Percentiles rank a stretch among this genome's conserved stretches.
Conservation (phyloP, 2,329 filamentous ascomycete species). For the Alternaria gaisen region DNA sequence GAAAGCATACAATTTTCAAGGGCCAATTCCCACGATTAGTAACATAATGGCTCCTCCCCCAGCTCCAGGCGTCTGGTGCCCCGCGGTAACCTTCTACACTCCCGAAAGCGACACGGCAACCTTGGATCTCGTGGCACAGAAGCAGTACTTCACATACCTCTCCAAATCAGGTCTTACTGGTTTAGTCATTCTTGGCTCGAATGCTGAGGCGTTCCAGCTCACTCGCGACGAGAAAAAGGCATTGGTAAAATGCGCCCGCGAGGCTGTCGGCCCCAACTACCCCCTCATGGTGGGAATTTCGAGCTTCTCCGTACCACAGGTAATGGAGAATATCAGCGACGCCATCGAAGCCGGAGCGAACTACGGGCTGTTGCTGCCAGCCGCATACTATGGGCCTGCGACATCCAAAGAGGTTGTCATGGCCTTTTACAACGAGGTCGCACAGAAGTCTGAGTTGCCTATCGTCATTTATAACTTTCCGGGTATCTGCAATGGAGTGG, state of each 20-base stretch:
- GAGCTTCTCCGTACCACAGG: slow-evolving; percentile 55
- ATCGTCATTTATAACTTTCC: slow-evolving; percentile 79
- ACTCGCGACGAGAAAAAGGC: slow-evolving; percentile 54
- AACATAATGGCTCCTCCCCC: slow-evolving; percentile 24
- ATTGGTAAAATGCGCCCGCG: slow-evolving; percentile 52
- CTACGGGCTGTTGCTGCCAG: slow-evolving; percentile 56
- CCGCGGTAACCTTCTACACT: slow-evolving; percentile 58
- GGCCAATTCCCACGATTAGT: neutral
- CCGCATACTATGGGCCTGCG: slow-evolving; percentile 56
- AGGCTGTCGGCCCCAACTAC: slow-evolving; percentile 53
- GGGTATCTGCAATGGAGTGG: slow-evolving; percentile 71
- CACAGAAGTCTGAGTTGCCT: slow-evolving; percentile 67
- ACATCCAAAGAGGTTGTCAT: slow-evolving; percentile 54
- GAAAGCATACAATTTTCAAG: neutral
- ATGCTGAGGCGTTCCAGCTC: slow-evolving; percentile 58
- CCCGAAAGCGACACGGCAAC: slow-evolving; percentile 44
- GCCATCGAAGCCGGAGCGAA: slow-evolving; percentile 54
- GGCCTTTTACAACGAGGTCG: slow-evolving; percentile 60
- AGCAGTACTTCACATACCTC: slow-evolving; percentile 57
- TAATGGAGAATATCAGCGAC: slow-evolving; percentile 55
- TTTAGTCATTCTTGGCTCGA: slow-evolving; percentile 58
- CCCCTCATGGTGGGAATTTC: slow-evolving; percentile 57
- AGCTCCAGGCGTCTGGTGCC: slow-evolving; percentile 45
- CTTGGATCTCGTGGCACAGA: slow-evolving; percentile 54
- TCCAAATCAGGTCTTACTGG: slow-evolving; percentile 54